A percentile compares a stretch with the other conserved stretches of the same genome.
Evolutionary conservation across 331 rosid genomes (phyloP).

Genomic region (Dryas integrifolia): DNA sequence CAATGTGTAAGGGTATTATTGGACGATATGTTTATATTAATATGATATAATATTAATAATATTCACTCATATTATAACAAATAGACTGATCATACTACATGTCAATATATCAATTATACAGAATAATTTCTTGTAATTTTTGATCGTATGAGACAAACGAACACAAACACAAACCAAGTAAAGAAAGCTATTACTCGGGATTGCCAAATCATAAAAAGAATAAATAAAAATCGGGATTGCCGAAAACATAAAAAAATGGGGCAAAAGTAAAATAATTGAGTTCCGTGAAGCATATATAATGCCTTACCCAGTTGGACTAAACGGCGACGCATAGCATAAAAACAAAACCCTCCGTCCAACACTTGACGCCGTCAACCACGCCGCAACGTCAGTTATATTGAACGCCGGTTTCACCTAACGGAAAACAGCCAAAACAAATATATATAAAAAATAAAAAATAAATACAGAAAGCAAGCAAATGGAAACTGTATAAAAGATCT

Average conservation of each 20-base stretch:
- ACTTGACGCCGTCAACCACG: slow-evolving; percentile 50
- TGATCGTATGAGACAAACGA: background rate
- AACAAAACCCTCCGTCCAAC: background rate
- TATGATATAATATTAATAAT: no score
- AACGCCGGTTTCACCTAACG: slow-evolving; percentile 60
- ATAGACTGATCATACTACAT: no score
- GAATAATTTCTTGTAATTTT: background rate
- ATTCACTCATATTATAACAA: no score
- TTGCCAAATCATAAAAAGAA: background rate
- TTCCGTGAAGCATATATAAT: slow-evolving; percentile 26
- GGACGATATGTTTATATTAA: no score
- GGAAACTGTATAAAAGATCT: slow-evolving; percentile 51
- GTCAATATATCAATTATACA: no score
- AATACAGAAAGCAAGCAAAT: slow-evolving; percentile 13
- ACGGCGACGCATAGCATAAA: slow-evolving; percentile 17
- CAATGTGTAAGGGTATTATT: no score
- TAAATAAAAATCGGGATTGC: slow-evolving; percentile 29
- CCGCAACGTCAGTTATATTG: slow-evolving; percentile 58
- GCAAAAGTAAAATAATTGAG: slow-evolving; percentile 16
- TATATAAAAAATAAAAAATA: slow-evolving; percentile 20
- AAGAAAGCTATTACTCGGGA: slow-evolving; percentile 8
- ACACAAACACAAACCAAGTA: slow-evolving; percentile 7
- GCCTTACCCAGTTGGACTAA: slow-evolving; percentile 8
- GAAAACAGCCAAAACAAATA: slow-evolving; percentile 32
- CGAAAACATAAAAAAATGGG: slow-evolving; percentile 21